These are phyloP conservation scores for Clavispora asparagi DNA, from an alignment of 805 yeast species.

Conservation along the genomic window DNA sequence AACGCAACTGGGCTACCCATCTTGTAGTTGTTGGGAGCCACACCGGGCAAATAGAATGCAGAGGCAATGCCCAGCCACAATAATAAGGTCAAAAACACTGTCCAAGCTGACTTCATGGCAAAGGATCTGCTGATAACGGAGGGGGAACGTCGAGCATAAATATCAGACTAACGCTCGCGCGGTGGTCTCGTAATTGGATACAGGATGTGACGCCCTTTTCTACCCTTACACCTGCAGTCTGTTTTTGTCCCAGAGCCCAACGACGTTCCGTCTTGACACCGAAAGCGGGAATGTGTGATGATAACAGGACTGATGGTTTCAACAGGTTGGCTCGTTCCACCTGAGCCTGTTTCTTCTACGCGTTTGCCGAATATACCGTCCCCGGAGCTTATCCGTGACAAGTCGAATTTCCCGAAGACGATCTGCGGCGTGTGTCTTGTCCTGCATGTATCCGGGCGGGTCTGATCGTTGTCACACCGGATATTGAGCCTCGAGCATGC, in stretches of 20 bases:
- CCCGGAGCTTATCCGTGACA: background rate
- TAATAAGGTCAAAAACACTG: slow-evolving; percentile 12
- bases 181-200: background rate
- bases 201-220: background rate
- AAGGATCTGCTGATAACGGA: background rate
- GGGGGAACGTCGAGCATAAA: background rate
- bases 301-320: too few relatives aligned
- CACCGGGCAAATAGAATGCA: slow-evolving; percentile 91
- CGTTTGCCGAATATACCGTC: background rate
- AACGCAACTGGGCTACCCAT: slow-evolving; percentile 70
- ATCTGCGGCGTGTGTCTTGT: slow-evolving; percentile 1
- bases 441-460: slow-evolving; percentile 13
- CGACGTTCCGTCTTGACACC: too few relatives aligned
- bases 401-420: background rate
- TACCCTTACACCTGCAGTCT: background rate
- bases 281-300: too few relatives aligned
- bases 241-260: background rate
- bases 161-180: too few relatives aligned
- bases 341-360: background rate
- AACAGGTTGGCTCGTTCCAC: background rate
- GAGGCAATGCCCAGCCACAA: slow-evolving; percentile 15
- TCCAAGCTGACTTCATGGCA: slow-evolving; percentile 5
- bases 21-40: slow-evolving; percentile 86
- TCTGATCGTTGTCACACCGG: slow-evolving; percentile 9
- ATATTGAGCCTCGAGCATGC: slow-evolving; percentile 12